A percentile compares a stretch with the other conserved stretches of the same genome.
Evolutionary conservation across 169 alveolate genomes (phyloP).

Genomic region (Plasmodium sp.): DNA sequence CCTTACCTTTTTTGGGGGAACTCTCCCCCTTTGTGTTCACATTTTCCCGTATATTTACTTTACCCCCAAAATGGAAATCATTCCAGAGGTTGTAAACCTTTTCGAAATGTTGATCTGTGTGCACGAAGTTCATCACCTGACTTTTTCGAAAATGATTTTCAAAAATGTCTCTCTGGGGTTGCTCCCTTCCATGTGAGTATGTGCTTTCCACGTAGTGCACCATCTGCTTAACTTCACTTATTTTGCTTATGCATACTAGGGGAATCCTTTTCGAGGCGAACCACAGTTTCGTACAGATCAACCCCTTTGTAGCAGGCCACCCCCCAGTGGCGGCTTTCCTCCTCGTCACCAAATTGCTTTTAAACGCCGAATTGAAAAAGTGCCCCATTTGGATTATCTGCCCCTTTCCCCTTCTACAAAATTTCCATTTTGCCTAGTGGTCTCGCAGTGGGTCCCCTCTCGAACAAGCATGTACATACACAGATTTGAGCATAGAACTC

Average conservation of each 20-base stretch:
- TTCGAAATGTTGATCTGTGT: constrained; percentile 25
- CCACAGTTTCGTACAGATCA: not conserved
- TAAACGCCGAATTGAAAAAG: not conserved
- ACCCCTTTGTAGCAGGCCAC: not conserved
- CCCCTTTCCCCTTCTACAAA: not conserved
- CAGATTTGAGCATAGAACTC: too few relatives aligned
- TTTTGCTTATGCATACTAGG: constrained; percentile 5
- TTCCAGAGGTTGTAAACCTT: constrained; percentile 27
- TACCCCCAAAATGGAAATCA: not conserved
- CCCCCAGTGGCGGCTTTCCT: not conserved
- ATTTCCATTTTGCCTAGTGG: not conserved
- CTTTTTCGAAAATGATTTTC: constrained; percentile 23
- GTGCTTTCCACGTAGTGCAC: constrained; percentile 25
- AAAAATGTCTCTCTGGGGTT: not conserved
- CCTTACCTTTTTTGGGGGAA: not conserved
- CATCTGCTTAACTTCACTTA: constrained; percentile 41
- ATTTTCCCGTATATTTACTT: not conserved
- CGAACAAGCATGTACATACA: not conserved
- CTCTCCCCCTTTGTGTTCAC: not conserved
- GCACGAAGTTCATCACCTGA: not conserved
- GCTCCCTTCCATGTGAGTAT: not conserved
- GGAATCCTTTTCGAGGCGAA: constrained; percentile 33
- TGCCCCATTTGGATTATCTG: constrained; percentile 13
- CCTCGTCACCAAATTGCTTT: not conserved
- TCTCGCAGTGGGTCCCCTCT: not conserved